phyloP scores from a whole-genome alignment of 2,329 filamentous ascomycete genomes.

The Alternaria rosae region DNA sequence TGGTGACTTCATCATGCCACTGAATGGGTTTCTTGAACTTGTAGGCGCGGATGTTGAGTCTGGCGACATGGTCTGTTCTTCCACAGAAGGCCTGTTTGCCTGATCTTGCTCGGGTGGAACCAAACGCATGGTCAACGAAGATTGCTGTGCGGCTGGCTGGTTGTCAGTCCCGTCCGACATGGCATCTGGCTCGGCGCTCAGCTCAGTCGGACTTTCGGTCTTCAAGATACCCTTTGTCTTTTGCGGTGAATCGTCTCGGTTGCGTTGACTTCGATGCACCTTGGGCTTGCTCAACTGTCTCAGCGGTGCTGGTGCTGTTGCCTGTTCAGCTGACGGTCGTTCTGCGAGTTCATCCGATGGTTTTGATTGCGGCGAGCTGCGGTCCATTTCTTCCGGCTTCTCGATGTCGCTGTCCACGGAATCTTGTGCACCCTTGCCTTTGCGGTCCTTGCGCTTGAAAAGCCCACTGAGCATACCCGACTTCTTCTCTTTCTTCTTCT shows the following conservation, averaged over 20 bases:
- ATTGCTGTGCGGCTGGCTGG: constrained; percentile 28
- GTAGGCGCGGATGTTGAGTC: constrained; percentile 31
- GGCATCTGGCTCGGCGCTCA: constrained; percentile 23
- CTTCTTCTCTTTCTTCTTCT: constrained; percentile 76
- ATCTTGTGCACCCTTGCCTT: constrained; percentile 47
- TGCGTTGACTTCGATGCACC: constrained; percentile 45
- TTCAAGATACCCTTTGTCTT: constrained; percentile 44
- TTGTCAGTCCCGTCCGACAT: constrained; percentile 15
- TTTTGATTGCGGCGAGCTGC: constrained; percentile 45
- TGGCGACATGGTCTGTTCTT: constrained; percentile 31
- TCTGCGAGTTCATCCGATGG: constrained; percentile 39
- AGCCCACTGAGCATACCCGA: constrained; percentile 74
- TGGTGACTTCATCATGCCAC: constrained; percentile 42
- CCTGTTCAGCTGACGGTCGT: constrained; percentile 40
- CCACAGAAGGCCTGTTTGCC: constrained; percentile 15
- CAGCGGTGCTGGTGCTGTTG: constrained; percentile 28
- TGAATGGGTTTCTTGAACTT: constrained; percentile 42
- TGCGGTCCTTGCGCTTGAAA: constrained; percentile 72
- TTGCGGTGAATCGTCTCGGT: constrained; percentile 41
- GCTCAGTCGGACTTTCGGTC: constrained; percentile 41
- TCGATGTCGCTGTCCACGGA: constrained; percentile 55
- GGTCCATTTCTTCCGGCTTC: constrained; percentile 50
- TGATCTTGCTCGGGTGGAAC: constrained; percentile 42
- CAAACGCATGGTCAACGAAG: constrained; percentile 43
- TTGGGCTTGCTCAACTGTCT: constrained; percentile 50